Base-by-base conservation (phyloP, 805 yeast species). In the Starmerella potacharoeniae region DNA sequence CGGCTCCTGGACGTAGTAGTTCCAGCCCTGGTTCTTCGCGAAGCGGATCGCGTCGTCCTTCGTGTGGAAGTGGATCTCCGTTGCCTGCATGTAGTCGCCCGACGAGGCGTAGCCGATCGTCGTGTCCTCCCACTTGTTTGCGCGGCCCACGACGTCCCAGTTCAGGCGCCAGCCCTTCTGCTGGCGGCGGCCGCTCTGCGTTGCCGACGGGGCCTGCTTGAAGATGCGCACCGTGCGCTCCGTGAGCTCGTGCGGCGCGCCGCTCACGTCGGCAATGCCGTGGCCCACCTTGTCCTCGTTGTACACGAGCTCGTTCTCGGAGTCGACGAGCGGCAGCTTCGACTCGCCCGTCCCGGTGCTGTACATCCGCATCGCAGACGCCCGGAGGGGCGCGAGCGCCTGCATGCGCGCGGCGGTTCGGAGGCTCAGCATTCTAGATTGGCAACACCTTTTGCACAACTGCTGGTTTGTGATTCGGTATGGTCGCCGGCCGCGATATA, bases 71-170 rank as follows among this genome's bases (percentile, higher is more conserved):
- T 81, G 81, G 75, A 86, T 70, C 66, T 78, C 78, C 8, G 91
- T 83, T 16, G 84, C 88, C 72, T 86, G 79, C 77, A 87, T 83
- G 71, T 81, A 82, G 68, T 86, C 95, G 39, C 85, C 79, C 46
- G 84, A 75, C 47, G 86, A 78, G 65, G 85, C 90, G 74, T 85
- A 86, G 30, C 95, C 95, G 70, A 86, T 86, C 67, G 86, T 74
- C 68, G 85, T 91, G 70, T 86, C 86, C 67, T 86, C 95, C 95
- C 95, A 86, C 67, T 93, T 75, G 73, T 86, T 81, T 28, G 84
- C 86, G 65, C 82, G 80, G 46, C 81, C 81, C 55, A 83, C 71
- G 43, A 86, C 78, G 66, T 87, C 95, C 91, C 93, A 86, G 70
- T 86, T 95, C 55, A 86, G 66, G 64, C 79, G 81, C 95, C 95